Evolutionary conservation across 495 filamentous ascomycete genomes (phyloP).

Genomic region (Xylaria sp.): DNA sequence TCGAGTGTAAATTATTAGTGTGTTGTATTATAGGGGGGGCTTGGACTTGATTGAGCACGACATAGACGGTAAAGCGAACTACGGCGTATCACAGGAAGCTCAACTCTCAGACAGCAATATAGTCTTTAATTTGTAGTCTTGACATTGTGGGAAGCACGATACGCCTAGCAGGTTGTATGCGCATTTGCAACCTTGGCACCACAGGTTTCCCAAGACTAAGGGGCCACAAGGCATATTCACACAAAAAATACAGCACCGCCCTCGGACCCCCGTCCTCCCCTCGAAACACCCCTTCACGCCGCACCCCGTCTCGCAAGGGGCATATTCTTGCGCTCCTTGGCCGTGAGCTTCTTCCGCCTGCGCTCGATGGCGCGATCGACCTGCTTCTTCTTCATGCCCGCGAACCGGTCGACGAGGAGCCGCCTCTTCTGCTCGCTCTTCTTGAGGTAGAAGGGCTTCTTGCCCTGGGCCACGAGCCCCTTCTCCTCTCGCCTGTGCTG

Average conservation of each 20-base stretch:
- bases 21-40: slow-evolving; percentile 16
- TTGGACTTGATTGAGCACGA: not conserved
- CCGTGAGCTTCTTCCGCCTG: slow-evolving; percentile 80
- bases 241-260: no score
- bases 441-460: slow-evolving; percentile 90
- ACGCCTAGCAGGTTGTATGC: not conserved
- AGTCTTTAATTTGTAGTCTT: not conserved
- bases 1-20: slow-evolving; percentile 14
- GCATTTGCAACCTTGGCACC: not conserved
- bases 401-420: slow-evolving; percentile 77
- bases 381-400: slow-evolving; percentile 80
- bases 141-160: not conserved
- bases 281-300: not conserved
- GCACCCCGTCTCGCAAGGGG: slow-evolving; percentile 66
- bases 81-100: not conserved
- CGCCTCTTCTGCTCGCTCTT: slow-evolving; percentile 86
- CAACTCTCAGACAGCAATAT: not conserved
- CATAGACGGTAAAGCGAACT: not conserved
- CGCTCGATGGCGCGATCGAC: slow-evolving; percentile 80
- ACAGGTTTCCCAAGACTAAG: not conserved
- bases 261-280: no score
- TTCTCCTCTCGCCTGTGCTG: slow-evolving; percentile 84
- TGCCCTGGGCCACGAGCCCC: slow-evolving; percentile 81
- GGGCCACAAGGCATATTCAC: no score
- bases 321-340: slow-evolving; percentile 82